These are phyloP conservation scores for Raddia guianensis DNA, from an alignment of 176 grass and related monocot genomes.

Conservation along the genomic window DNA sequence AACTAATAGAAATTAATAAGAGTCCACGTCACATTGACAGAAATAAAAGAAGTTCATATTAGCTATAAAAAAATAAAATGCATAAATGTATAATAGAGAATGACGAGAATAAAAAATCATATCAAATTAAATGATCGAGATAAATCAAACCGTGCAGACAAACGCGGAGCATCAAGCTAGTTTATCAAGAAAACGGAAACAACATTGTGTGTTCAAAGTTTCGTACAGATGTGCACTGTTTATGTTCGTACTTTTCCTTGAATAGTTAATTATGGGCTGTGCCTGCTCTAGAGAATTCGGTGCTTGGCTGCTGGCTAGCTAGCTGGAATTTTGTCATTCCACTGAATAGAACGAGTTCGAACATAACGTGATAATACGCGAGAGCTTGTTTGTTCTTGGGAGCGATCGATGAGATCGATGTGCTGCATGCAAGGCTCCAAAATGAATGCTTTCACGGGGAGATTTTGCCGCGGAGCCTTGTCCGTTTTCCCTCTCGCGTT, in stretches of 20 bases:
- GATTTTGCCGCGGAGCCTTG: constrained; percentile 45
- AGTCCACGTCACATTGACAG: no score
- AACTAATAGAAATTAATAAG: no score
- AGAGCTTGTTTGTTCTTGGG: constrained; percentile 42
- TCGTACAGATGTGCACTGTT: background rate
- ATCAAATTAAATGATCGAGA: no score
- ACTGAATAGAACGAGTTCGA: constrained; percentile 35
- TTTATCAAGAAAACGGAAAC: no score
- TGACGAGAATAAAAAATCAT: no score
- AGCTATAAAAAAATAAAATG: no score
- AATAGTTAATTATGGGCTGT: constrained; percentile 21
- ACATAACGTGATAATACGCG: constrained; percentile 13
- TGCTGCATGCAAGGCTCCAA: constrained; percentile 50
- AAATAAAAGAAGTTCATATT: no score
- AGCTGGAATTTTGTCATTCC: constrained; percentile 52
- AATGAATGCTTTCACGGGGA: constrained; percentile 48
- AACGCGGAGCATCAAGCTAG: no score
- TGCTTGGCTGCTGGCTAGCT: constrained; percentile 18
- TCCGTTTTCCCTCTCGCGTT: constrained; percentile 32
- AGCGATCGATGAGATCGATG: constrained; percentile 42
- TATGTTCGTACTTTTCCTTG: background rate
- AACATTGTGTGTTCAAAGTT: no score
- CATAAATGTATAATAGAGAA: no score
- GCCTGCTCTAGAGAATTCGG: constrained; percentile 47
- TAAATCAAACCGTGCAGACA: no score